Evolutionary conservation across 2,329 filamentous ascomycete species (phyloP), one percentile per base, ranked within the genome.

Genomic region (Epichloe gansuensis): DNA sequence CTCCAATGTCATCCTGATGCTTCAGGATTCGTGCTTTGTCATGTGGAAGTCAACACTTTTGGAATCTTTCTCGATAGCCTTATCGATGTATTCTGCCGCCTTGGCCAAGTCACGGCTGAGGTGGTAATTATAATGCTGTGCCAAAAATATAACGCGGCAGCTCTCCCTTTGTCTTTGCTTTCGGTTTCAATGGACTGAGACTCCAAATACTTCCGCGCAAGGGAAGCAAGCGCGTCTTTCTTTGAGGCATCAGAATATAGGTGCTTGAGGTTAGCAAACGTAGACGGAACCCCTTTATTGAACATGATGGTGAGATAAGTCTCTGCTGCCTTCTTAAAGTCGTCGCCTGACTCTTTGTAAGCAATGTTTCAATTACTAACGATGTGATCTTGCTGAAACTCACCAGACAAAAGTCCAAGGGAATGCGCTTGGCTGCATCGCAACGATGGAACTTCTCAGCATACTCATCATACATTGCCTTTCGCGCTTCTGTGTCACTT

Each of bases 51-150:
- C 91, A 31, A 95, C 88, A 46, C 85, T 89, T 62, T 86, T 82
- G 0, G 88, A 83, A 55, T 87, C 83, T 60, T 91, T 73, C 60
- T 86, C 80, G 56, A 97, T 85, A 11, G 91, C 87, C 67, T 85
- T 86, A 48, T 96, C 85, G 55, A 94, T 85, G 64, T 85, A 91
- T 56, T 87, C 79, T 67, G 83, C 78, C 3, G 94, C 91, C 70
- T 90, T 93, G 54, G 77, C 62, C 25, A 97, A 77, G 66, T 97
- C 82, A 43, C 91, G 88, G 65, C 88, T 95, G 54, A 88, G 75
- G 66, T 86, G 78, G 68, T 95, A 96, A 72, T 95, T 93, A 76
- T 96, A 95, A 70, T 98, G 94, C 65, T 97, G 93, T 8, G 91
- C 91, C 51, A 98, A 80, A 94, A 98, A 69, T 94, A 97, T 48